Conservation (phyloP, 208 protist species). For the Crithidia bombi region DNA sequence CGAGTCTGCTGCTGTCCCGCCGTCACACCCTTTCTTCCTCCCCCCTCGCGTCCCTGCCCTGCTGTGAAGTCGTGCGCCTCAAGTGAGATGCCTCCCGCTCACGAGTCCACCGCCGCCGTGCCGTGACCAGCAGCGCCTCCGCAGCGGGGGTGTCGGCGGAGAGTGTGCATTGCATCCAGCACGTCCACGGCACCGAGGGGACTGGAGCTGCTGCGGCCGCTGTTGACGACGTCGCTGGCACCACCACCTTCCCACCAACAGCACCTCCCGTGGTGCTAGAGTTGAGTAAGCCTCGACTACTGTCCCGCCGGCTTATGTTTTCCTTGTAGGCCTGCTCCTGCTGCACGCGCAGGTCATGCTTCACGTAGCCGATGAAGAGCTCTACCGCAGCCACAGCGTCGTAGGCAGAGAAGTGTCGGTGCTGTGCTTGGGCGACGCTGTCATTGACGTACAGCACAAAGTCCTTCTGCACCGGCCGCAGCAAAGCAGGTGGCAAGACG, state of each 20-base stretch:
- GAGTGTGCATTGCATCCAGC: constrained; percentile 11
- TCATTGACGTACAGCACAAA: constrained; percentile 15
- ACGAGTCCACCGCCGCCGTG: constrained; percentile 2
- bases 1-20: neutral
- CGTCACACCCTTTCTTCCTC: neutral
- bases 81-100: constrained; percentile 19
- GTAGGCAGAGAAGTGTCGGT: neutral
- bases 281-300: neutral
- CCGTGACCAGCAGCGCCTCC: neutral
- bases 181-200: constrained; percentile 13
- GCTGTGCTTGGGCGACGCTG: constrained; percentile 11
- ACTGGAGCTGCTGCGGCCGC: neutral
- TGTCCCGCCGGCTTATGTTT: neutral
- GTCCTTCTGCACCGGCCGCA: constrained; percentile 6
- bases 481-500: neutral
- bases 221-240: no score
- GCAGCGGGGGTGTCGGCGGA: neutral
- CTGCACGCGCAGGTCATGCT: constrained; percentile 12
- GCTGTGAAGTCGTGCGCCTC: neutral
- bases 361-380: constrained; percentile 19
- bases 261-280: no score
- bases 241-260: neutral
- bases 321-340: neutral
- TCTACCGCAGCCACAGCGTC: constrained; percentile 12
- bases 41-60: neutral